A percentile compares a stretch with the other conserved stretches of the same genome.
phyloP scores from a whole-genome alignment of 2,329 filamentous ascomycete genomes.

The Mariannaea elegans region DNA sequence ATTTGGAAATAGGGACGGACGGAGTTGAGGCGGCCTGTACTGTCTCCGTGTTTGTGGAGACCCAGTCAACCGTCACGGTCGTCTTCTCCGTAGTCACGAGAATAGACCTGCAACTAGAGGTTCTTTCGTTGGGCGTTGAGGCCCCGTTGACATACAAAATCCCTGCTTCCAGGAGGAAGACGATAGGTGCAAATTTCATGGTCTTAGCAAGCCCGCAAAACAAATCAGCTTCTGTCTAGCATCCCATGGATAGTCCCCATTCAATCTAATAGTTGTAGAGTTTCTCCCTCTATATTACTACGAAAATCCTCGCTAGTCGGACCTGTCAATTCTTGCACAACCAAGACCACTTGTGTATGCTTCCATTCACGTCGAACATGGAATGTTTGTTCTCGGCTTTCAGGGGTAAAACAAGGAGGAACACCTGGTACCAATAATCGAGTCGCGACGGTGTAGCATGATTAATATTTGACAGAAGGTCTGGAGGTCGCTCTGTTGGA shows the following conservation, averaged over 20 bases:
- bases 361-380: neutral
- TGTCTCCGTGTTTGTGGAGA: conserved; percentile 25
- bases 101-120: conserved; percentile 1
- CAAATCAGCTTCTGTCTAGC: neutral
- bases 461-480: conserved; percentile 5
- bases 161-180: conserved; percentile 24
- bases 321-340: neutral
- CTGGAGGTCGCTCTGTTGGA: neutral
- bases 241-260: neutral
- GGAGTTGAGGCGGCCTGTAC: neutral
- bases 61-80: conserved; percentile 28
- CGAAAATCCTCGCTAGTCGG: neutral
- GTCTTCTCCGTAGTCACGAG: conserved; percentile 15
- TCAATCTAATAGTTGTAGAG: neutral
- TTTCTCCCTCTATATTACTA: conserved; percentile 13
- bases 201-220: conserved; percentile 18
- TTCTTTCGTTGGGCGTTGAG: neutral
- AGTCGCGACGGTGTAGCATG: neutral
- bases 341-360: neutral
- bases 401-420: neutral
- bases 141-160: neutral
- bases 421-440: neutral
- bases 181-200: conserved; percentile 29
- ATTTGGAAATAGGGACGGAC: conserved; percentile 12
- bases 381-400: neutral